Base-by-base conservation (phyloP, 1,284 basidiomycete genomes). In the Irpex sp. region DNA sequence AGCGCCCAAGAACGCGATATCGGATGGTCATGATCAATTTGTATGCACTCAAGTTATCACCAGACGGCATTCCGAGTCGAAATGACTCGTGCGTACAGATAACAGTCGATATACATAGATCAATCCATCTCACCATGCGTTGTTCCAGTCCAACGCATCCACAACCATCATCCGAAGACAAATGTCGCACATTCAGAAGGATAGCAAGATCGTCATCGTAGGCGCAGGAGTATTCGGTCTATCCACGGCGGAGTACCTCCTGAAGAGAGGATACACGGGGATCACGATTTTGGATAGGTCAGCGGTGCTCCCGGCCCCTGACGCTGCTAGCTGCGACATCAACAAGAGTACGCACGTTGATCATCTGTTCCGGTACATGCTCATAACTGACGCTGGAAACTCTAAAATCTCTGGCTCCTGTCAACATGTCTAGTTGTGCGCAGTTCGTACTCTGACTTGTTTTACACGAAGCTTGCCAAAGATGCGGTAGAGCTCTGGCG, bases 141-240 rank as follows among this genome's bases (percentile, higher is more conserved):
- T 47, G 44, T 26, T 26, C 21, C 21, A 26, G 21, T 44, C 4
- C 38, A 44, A 44, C 38, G 38, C 8, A 44, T 9, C 15, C 38
- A 44, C 15, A 44, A 15, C 9, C 19, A 21, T 31, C 54, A 21
- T 55, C 5, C 34, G 15, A 7, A 26, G 3, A 55, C 21, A 26
- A 3, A 55, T 55, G 54, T 26, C 54, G 34, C 9, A 8, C 17
- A 54, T 64, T n/a, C 15, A 58, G 13, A 52, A 48, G 47, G 21
- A 17, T n/a, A 66, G 62, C 59, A 78, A 77, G 63, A 78, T 93
- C 37, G 70, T 94, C 54, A 89, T 96, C 66, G 79, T 95, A 55
- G 94, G 94, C n/a, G 89, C 91, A 40, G 94, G 94, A 9, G 88
- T 88, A 65, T 94, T 95, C 71, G 94, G 94, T 2, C 78, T 93